Percentiles rank a stretch among this genome's conserved stretches.
These are phyloP conservation scores for Diddensiella transvaalensis DNA, from an alignment of 805 yeast genomes.

Conservation along the genomic window DNA sequence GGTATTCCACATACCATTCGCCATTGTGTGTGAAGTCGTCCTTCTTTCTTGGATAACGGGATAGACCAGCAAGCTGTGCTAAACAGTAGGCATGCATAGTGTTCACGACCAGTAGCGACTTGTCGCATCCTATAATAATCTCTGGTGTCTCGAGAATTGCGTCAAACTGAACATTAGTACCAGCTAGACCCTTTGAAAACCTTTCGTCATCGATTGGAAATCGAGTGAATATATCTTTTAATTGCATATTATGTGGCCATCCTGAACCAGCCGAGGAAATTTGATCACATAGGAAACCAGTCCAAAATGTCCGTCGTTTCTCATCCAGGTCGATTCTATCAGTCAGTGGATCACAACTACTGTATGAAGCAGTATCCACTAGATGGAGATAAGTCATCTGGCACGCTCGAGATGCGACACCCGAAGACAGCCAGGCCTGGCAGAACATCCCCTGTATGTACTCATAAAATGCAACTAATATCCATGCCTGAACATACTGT, in stretches of 20 bases:
- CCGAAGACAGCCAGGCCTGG: constrained; percentile 33
- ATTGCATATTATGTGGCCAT: constrained; percentile 25
- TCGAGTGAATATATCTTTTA: constrained; percentile 22
- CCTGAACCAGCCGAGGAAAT: constrained; percentile 29
- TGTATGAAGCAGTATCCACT: constrained; percentile 19
- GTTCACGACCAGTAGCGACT: constrained; percentile 8
- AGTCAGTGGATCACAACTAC: background rate
- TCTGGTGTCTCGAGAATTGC: constrained; percentile 13
- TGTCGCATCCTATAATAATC: constrained; percentile 4
- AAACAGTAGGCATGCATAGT: constrained; percentile 15
- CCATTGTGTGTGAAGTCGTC: constrained; percentile 11
- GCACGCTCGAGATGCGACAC: constrained; percentile 27
- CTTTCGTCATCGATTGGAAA: constrained; percentile 28
- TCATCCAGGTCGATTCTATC: constrained; percentile 27
- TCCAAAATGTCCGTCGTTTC: constrained; percentile 32
- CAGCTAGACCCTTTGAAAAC: constrained; percentile 16
- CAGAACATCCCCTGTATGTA: constrained; percentile 26
- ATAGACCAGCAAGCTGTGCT: constrained; percentile 16
- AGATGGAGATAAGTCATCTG: constrained; percentile 26
- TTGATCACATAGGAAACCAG: constrained; percentile 23
- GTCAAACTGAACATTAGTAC: constrained; percentile 11
- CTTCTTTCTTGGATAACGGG: constrained; percentile 19
- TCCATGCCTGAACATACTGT: constrained; percentile 28
- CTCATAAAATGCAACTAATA: constrained; percentile 26
- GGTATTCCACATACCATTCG: constrained; percentile 20